phyloP scores from a whole-genome alignment of 2,329 filamentous ascomycete species.

The Aspergillus viridinutans region DNA sequence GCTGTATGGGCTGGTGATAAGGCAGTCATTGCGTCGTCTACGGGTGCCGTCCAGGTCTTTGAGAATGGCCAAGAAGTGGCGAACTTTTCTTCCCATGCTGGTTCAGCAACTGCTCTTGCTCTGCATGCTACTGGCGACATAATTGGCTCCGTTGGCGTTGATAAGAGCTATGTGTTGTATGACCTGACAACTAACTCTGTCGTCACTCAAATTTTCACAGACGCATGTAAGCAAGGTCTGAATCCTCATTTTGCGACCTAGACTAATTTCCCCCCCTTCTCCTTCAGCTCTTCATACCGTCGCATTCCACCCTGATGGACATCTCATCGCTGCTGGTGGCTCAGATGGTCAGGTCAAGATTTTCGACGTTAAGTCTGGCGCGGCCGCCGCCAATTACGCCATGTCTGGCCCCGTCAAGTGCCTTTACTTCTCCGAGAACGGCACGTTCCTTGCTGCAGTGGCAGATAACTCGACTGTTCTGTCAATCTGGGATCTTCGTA shows the following conservation, averaged over 20 bases:
- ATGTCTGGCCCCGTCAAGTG: constrained; percentile 64
- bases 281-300: constrained; percentile 65
- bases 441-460: constrained; percentile 86
- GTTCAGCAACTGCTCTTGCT: constrained; percentile 70
- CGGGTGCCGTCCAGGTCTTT: constrained; percentile 76
- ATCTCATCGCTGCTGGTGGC: constrained; percentile 84
- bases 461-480: constrained; percentile 73
- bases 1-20: constrained; percentile 58
- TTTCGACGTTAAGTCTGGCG: constrained; percentile 78
- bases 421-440: constrained; percentile 90
- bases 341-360: constrained; percentile 76
- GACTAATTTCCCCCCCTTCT: constrained; percentile 15
- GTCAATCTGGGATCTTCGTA: constrained; percentile 87
- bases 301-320: constrained; percentile 94
- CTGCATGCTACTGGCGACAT: constrained; percentile 80
- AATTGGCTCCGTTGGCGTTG: constrained; percentile 78
- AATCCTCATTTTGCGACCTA: constrained; percentile 4
- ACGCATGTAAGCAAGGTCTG: constrained; percentile 60
- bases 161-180: constrained; percentile 92
- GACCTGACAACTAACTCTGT: constrained; percentile 65
- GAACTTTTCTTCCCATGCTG: constrained; percentile 75
- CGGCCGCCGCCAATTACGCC: constrained; percentile 70
- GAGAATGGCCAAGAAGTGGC: constrained; percentile 65
- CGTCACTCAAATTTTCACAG: constrained; percentile 73
- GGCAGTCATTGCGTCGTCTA: constrained; percentile 68